A percentile compares a stretch with the other conserved stretches of the same genome.
Evolutionary conservation across 1,284 basidiomycete species (phyloP).

Genomic region (Flammula alnicola): DNA sequence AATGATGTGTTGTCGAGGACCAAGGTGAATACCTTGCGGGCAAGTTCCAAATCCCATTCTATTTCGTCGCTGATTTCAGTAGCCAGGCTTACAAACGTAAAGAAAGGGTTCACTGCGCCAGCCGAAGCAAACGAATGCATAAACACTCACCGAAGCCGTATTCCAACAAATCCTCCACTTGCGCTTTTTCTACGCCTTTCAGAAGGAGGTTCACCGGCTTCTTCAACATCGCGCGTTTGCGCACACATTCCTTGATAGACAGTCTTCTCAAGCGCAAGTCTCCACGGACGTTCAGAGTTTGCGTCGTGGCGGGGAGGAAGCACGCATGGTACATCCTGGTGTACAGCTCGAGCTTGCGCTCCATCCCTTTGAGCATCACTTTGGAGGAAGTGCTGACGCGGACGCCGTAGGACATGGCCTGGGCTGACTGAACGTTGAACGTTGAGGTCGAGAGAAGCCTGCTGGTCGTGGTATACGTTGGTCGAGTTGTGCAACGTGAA

Average conservation of each 20-base stretch:
- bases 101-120: no score
- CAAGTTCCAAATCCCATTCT: no score
- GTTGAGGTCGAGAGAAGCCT: neutral
- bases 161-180: neutral
- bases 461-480: neutral
- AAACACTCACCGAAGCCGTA: no score
- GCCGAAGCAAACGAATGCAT: no score
- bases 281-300: neutral
- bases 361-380: neutral
- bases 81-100: no score
- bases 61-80: no score
- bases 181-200: neutral
- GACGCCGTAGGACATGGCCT: no score
- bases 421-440: no score
- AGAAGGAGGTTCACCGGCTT: neutral
- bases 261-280: neutral
- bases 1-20: no score
- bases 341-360: neutral
- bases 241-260: neutral
- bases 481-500: no score
- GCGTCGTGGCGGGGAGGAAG: neutral
- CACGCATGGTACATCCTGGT: neutral
- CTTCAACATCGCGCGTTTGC: neutral
- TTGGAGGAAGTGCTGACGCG: no score
- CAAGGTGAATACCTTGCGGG: no score